Evolutionary conservation across 208 protist species (phyloP).

Genomic region (Wallacemonas collosoma): DNA sequence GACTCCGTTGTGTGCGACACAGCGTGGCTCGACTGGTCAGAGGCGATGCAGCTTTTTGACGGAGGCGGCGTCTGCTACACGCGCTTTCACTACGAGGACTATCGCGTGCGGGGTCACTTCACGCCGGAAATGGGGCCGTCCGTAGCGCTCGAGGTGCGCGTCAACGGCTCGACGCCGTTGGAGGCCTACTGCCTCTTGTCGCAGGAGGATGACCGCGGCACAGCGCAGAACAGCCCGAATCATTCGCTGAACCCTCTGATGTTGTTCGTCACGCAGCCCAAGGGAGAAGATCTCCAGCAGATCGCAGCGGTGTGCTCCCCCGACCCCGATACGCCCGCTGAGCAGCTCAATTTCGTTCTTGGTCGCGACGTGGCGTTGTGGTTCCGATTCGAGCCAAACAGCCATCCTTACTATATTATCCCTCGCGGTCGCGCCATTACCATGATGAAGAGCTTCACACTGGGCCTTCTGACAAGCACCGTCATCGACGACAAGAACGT

Average conservation of each 20-base stretch:
- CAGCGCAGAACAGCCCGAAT: slow-evolving; percentile 29
- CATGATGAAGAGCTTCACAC: slow-evolving; percentile 34
- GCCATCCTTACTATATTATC: slow-evolving; percentile 56
- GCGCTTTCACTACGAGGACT: slow-evolving; percentile 37
- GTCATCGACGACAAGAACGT: slow-evolving; percentile 34
- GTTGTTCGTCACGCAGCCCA: slow-evolving; percentile 30
- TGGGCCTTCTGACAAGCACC: slow-evolving; percentile 35
- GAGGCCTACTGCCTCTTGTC: slow-evolving; percentile 49
- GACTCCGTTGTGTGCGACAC: slow-evolving; percentile 17
- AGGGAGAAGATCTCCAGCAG: slow-evolving; percentile 5
- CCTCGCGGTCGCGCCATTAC: slow-evolving; percentile 37
- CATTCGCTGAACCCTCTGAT: slow-evolving; percentile 40
- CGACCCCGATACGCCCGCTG: slow-evolving; percentile 39
- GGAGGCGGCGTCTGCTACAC: slow-evolving; percentile 56
- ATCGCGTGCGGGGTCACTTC: slow-evolving; percentile 58
- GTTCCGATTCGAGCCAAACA: slow-evolving; percentile 37
- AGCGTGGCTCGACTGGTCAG: slow-evolving; percentile 63
- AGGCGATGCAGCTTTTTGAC: slow-evolving; percentile 56
- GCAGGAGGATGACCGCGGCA: slow-evolving; percentile 67
- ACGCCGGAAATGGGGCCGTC: slow-evolving; percentile 31
- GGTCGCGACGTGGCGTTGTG: slow-evolving; percentile 47
- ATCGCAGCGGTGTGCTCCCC: slow-evolving; percentile 24
- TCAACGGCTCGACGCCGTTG: slow-evolving; percentile 24
- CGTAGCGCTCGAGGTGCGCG: slow-evolving; percentile 46
- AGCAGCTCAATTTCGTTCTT: slow-evolving; percentile 46